Evolutionary conservation across 495 filamentous ascomycete genomes (phyloP).

Genomic region (Lentithecium fluviatile): DNA sequence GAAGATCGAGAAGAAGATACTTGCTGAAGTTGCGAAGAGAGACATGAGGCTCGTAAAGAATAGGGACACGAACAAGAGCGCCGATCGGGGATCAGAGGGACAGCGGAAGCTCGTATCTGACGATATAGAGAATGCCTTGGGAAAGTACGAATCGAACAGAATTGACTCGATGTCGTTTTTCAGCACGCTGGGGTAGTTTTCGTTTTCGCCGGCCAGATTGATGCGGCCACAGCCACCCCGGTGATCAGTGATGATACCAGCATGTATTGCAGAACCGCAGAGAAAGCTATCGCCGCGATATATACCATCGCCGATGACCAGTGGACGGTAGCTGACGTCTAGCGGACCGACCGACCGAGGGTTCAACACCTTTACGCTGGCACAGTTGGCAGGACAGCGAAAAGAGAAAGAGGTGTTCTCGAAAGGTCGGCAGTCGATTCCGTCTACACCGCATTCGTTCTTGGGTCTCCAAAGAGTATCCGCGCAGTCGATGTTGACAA

Average conservation of each 20-base stretch:
- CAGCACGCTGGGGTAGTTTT: conserved; percentile 26
- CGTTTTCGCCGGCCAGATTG: conserved; percentile 36
- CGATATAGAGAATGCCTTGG: conserved; percentile 41
- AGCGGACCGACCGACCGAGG: conserved; percentile 43
- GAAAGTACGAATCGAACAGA: conserved; percentile 43
- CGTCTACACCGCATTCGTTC: conserved; percentile 43
- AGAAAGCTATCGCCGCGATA: conserved; percentile 46
- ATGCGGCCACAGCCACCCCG: conserved; percentile 43
- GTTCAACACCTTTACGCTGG: conserved; percentile 35
- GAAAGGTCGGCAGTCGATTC: conserved; percentile 44
- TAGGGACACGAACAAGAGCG: conserved; percentile 38
- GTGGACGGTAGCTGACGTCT: conserved; percentile 40
- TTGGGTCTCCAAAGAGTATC: conserved; percentile 20
- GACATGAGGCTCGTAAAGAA: conserved; percentile 39
- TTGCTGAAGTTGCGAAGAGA: conserved; percentile 39
- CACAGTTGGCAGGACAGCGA: conserved; percentile 44
- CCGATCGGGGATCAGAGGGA: conserved; percentile 40
- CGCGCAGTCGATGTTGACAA: conserved; percentile 23
- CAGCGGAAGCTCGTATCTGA: conserved; percentile 28
- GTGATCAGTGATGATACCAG: conserved; percentile 39
- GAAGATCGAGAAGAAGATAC: conserved; percentile 43
- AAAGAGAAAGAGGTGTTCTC: conserved; percentile 40
- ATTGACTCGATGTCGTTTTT: conserved; percentile 38
- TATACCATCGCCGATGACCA: conserved; percentile 40
- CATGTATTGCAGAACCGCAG: conserved; percentile 44